A percentile compares a stretch with the other conserved stretches of the same genome.
phyloP scores from a whole-genome alignment of 371 early-diverging fungal species.

The Saksenaea vasiformis region DNA sequence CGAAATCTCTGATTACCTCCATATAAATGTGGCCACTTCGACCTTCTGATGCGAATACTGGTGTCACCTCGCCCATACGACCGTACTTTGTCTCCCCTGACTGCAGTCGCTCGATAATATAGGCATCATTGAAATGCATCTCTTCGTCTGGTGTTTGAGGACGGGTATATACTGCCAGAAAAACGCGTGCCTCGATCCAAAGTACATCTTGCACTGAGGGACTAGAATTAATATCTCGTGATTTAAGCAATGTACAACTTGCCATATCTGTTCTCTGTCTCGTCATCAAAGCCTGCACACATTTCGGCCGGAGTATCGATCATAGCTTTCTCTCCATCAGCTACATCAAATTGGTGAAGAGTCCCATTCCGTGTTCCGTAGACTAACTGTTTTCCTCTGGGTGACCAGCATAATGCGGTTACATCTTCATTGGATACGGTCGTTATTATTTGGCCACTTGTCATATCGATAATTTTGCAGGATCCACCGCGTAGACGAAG shows the following conservation, averaged over 20 bases:
- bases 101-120: slow-evolving; percentile 32
- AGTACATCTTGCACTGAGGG: slow-evolving; percentile 40
- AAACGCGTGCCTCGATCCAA: slow-evolving; percentile 46
- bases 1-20: slow-evolving; percentile 40
- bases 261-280: slow-evolving; percentile 31
- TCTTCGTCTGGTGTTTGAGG: slow-evolving; percentile 19
- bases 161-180: slow-evolving; percentile 35
- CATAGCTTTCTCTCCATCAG: slow-evolving; percentile 30
- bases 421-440: slow-evolving; percentile 23
- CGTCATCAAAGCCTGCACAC: slow-evolving; percentile 20
- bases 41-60: slow-evolving; percentile 34
- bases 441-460: slow-evolving; percentile 17
- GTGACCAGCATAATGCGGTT: slow-evolving; percentile 56
- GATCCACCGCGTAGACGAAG: slow-evolving; percentile 26
- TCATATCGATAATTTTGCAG: slow-evolving; percentile 27
- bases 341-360: slow-evolving; percentile 35
- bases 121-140: slow-evolving; percentile 31
- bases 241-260: background rate
- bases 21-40: slow-evolving; percentile 42
- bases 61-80: slow-evolving; percentile 40
- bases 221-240: background rate
- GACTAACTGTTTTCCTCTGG: slow-evolving; percentile 57
- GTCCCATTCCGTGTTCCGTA: slow-evolving; percentile 44
- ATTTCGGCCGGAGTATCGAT: slow-evolving; percentile 26
- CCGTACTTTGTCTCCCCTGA: slow-evolving; percentile 21